phyloP scores from a whole-genome alignment of 2,329 filamentous ascomycete genomes.

The Fusarium virguliforme region DNA sequence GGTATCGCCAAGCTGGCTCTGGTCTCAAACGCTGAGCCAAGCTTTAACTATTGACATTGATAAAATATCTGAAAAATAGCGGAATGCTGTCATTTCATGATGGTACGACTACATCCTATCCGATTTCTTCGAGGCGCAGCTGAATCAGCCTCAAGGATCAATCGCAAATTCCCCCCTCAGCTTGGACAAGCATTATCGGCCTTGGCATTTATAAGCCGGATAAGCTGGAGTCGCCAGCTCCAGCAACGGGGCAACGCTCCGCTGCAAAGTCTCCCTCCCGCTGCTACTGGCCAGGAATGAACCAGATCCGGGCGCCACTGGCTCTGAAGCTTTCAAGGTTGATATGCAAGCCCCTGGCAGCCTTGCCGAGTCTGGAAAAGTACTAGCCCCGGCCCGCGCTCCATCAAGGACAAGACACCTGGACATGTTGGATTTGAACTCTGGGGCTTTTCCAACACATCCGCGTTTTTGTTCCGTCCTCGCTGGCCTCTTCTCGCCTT shows the following conservation, averaged over 20 bases:
- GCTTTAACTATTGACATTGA: not conserved
- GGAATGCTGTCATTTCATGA: not conserved
- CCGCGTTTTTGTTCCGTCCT: constrained; percentile 33
- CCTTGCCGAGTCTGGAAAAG: constrained; percentile 47
- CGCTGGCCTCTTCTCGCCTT: constrained; percentile 37
- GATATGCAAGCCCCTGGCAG: constrained; percentile 51
- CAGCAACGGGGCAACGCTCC: constrained; percentile 30
- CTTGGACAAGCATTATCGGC: constrained; percentile 26
- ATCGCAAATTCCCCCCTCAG: not conserved
- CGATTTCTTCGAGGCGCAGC: not conserved
- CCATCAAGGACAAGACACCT: constrained; percentile 48
- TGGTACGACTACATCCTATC: not conserved
- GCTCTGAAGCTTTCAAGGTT: constrained; percentile 32
- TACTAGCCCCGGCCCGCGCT: constrained; percentile 48
- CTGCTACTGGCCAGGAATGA: constrained; percentile 32
- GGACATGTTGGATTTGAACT: constrained; percentile 45
- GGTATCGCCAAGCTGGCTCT: not conserved
- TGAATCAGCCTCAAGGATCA: constrained; percentile 7
- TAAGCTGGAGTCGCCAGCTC: constrained; percentile 21
- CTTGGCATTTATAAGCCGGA: constrained; percentile 24
- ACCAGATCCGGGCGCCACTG: constrained; percentile 17
- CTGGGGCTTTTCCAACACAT: constrained; percentile 27
- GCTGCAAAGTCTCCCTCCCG: constrained; percentile 8
- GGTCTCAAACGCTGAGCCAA: not conserved
- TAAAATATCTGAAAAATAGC: not conserved